phyloP scores from a whole-genome alignment of 805 yeast genomes.

The Metschnikowia proteae region DNA sequence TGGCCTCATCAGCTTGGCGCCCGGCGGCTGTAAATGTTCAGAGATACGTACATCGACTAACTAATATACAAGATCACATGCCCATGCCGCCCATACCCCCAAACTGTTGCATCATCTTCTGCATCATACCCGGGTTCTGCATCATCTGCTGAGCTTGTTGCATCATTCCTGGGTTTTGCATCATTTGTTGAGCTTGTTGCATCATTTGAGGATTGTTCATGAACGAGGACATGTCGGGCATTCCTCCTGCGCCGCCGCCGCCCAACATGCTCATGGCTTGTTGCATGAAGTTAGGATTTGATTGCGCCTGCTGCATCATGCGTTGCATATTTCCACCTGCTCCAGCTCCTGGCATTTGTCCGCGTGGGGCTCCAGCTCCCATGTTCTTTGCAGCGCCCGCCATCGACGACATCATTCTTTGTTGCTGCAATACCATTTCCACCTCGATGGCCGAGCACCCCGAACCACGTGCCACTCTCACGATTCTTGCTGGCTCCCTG shows the following conservation, averaged over 20 bases:
- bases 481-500: constrained; percentile 78
- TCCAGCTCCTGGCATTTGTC: constrained; percentile 25
- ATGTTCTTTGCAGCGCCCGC: constrained; percentile 64
- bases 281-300: constrained; percentile 50
- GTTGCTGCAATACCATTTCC: constrained; percentile 87
- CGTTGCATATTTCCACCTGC: constrained; percentile 38
- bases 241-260: constrained; percentile 47
- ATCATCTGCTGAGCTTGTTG: constrained; percentile 43
- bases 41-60: neutral
- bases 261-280: constrained; percentile 62
- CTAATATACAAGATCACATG: constrained; percentile 1
- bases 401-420: constrained; percentile 90
- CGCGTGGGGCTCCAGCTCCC: constrained; percentile 38
- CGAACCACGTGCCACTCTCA: constrained; percentile 90
- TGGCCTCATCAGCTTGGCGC: too few species aligned
- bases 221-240: constrained; percentile 40
- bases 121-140: constrained; percentile 67
- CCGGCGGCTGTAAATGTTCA: too few species aligned
- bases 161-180: constrained; percentile 43
- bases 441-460: constrained; percentile 92
- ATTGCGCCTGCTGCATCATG: constrained; percentile 54
- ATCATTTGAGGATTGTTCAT: constrained; percentile 49
- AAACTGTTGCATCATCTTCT: constrained; percentile 64
- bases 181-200: constrained; percentile 47
- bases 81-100: constrained; percentile 31